Evolutionary conservation across 768 basidiomycete genomes (phyloP).

Genomic region (Tricholoma bakamatsutake): DNA sequence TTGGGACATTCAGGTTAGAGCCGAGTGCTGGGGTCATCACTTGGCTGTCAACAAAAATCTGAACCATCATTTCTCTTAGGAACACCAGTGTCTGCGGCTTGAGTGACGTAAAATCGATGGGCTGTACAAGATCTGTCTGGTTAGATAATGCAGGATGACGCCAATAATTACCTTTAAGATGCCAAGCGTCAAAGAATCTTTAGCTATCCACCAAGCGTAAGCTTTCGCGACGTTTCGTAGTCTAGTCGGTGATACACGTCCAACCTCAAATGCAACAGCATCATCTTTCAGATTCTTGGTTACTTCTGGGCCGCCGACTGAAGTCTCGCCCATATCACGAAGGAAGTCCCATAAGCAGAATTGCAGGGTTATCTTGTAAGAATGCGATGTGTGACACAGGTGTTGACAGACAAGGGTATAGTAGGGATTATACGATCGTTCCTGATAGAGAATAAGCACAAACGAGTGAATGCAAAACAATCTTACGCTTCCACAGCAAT

Average conservation of each 20-base stretch:
- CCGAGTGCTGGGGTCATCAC: conserved; percentile 56
- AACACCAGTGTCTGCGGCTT: conserved; percentile 61
- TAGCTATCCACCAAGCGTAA: conserved; percentile 92
- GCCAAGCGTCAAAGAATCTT: conserved; percentile 66
- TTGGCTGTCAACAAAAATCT: conserved; percentile 74
- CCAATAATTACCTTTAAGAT: conserved; percentile 71
- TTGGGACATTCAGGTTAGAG: conserved; percentile 26
- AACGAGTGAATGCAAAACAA: conserved; percentile 6
- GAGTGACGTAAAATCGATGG: conserved; percentile 78
- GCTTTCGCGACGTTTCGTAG: conserved; percentile 73
- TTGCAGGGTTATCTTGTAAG: conserved; percentile 88
- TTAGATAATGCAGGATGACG: background rate
- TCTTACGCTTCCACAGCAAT: conserved; percentile 85
- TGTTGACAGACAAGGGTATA: conserved; percentile 87
- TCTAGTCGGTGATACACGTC: conserved; percentile 51
- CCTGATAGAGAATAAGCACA: conserved; percentile 37
- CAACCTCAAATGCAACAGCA: conserved; percentile 41
- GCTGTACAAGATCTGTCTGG: conserved; percentile 37
- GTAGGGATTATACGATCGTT: conserved; percentile 91
- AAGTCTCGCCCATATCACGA: conserved; percentile 80
- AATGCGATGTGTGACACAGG: conserved; percentile 72
- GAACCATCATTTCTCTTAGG: conserved; percentile 61
- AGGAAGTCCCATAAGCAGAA: conserved; percentile 97
- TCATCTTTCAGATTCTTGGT: conserved; percentile 59
- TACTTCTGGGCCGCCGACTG: conserved; percentile 74